Evolutionary conservation across 306 rosid species (phyloP), one percentile per base, ranked within the genome.

Genomic region (Castanopsis chinensis): DNA sequence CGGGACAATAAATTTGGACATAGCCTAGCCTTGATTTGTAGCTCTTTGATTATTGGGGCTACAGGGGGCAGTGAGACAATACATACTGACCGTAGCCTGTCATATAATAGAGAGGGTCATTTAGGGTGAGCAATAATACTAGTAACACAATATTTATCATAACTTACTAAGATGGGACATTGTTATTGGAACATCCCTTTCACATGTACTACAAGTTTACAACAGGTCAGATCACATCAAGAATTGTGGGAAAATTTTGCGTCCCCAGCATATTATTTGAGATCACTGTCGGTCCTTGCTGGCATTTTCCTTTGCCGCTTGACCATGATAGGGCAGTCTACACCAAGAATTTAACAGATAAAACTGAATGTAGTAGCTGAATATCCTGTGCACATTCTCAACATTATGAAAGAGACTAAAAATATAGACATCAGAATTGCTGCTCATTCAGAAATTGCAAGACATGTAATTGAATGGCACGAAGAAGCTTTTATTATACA

Each of bases 401-500:
- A 30, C 70, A 64, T 3, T 17, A 30, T 30, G 70, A 28, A 64
- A 64, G 21, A 30, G 20, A 64, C 69, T 14, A 17, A 27, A 27
- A 1, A 5, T 14, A 28, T 30, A 49, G 53, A 32, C 41, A 30
- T 28, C 21, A 30, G 14, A 35, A 64, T 64, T 64, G 13, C 21
- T 28, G 45, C 20, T 28, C 17, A 30, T 64, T 30, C 33, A 6
- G 18, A 30, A 30, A 64, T 64, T 64, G 18, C 18, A 64, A 30
- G 21, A 15, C 14, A 15, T 17, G 45, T 30, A 64, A 63, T 14
- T 58, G 64, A 63, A 63, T 63, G 54, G 56, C 58, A 21, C 3
- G 64, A 43, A 23, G 72, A 69, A 73, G 11, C 71, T 28, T 65
- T n/a, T 78, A 78, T 74, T 25, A 60, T 77, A 73, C 60, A 69